Evolutionary conservation across 73 alveolate genomes (phyloP), one percentile per base, ranked within the genome.

Genomic region (Loxodes magnus): DNA sequence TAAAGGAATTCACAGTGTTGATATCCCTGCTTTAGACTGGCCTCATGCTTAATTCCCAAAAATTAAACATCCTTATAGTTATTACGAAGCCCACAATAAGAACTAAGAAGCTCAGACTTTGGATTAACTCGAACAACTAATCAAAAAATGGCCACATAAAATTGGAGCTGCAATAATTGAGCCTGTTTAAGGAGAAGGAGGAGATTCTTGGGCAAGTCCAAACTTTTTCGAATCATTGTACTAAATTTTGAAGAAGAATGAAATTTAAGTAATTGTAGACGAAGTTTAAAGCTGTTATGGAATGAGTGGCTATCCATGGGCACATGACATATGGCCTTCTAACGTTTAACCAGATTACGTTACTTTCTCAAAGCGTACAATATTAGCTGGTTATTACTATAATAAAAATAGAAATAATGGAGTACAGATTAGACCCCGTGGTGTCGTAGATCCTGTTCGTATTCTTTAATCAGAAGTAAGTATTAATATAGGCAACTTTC

Each of bases 81-180:
- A n/a, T 2, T 25, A 46, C 27, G 59, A 46, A 46, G 2, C 58
- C 26, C 26, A 46, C 2, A 46, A 41, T 10, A 38, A 19, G 5
- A 17, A 27, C 14, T 59, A 51, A 7, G 77, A 63, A 33, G 36
- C 49, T 9, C 17, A 41, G 27, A 29, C 39, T 21, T 44, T 63
- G 21, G 61, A 53, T 4, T 15, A 36, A 10, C 24, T 20, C n/a
- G 64, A 43, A 24, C 21, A 63, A 7, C 22, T 51, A 7, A n/a
- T 63, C 10, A 50, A 36, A 27, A 12, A 37, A 4, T 49, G 51
- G 10, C 30, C 7, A 12, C 9, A 21, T 1, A 7, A 34, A 0
- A 49, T 63, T 6, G 77, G 68, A 29, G 77, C 69, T 5, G 68
- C 41, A 17, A 63, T 63, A 36, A 22, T 63, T 54, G 57, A 33